Evolutionary conservation across 805 yeast species (phyloP).

Genomic region (Maudiozyma saulgeensis): DNA sequence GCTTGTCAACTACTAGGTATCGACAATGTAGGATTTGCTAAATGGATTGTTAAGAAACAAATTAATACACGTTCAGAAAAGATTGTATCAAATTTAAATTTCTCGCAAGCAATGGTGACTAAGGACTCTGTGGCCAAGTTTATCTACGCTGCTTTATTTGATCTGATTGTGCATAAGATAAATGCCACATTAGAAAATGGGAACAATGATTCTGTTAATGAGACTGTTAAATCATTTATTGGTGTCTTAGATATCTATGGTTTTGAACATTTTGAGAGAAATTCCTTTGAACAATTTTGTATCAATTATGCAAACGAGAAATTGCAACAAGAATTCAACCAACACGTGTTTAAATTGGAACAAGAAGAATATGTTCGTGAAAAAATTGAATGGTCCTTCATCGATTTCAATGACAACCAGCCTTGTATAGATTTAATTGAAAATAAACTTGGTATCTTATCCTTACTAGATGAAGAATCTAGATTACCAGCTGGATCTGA

Average conservation of each 20-base stretch:
- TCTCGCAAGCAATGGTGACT: constrained; percentile 80
- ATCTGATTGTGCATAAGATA: constrained; percentile 85
- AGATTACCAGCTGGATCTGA: constrained; percentile 90
- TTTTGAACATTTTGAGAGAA: constrained; percentile 88
- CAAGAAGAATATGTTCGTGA: constrained; percentile 91
- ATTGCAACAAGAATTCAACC: constrained; percentile 93
- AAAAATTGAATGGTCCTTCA: constrained; percentile 94
- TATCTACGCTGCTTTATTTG: constrained; percentile 84
- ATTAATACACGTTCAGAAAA: constrained; percentile 89
- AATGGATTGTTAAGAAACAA: constrained; percentile 91
- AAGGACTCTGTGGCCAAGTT: constrained; percentile 94
- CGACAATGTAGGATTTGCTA: constrained; percentile 62
- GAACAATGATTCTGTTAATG: constrained; percentile 35
- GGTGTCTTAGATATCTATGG: constrained; percentile 98
- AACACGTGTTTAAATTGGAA: constrained; percentile 93
- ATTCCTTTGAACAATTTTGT: constrained; percentile 95
- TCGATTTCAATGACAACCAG: constrained; percentile 92
- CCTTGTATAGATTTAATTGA: constrained; percentile 93
- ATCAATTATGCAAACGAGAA: constrained; percentile 96
- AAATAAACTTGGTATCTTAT: constrained; percentile 74
- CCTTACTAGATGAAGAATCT: constrained; percentile 89
- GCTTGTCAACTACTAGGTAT: constrained; percentile 83
- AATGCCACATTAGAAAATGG: constrained; percentile 66
- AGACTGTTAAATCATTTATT: constrained; percentile 60
- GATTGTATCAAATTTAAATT: constrained; percentile 73